phyloP scores from a whole-genome alignment of 106 monocot genomes.

The Apostasia ramifera region DNA sequence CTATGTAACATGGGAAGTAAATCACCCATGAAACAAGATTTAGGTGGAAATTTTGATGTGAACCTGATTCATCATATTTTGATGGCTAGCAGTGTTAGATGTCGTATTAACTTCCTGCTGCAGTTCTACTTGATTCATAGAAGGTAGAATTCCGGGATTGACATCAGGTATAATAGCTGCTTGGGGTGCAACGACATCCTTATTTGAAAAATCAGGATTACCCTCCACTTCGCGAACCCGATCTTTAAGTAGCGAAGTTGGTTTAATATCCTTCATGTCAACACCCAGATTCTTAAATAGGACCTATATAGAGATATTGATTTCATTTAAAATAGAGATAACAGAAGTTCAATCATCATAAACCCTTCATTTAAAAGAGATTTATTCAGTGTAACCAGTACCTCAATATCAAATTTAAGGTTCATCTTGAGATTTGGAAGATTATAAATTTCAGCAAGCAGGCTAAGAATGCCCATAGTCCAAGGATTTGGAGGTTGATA shows the following conservation, averaged over 20 bases:
- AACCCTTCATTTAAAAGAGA: neutral
- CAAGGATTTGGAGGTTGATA: slow-evolving; percentile 99
- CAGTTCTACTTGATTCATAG: slow-evolving; percentile 54
- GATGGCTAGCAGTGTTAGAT: slow-evolving; percentile 41
- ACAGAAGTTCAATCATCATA: neutral
- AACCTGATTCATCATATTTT: slow-evolving; percentile 61
- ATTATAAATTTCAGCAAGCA: slow-evolving; percentile 91
- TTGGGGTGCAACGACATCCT: slow-evolving; percentile 60
- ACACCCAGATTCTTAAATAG: slow-evolving; percentile 90
- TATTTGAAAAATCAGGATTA: slow-evolving; percentile 95
- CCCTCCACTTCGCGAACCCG: slow-evolving; percentile 80
- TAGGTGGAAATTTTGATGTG: neutral
- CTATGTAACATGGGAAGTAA: neutral
- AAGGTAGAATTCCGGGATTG: slow-evolving; percentile 33
- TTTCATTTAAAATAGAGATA: neutral
- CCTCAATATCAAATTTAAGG: slow-evolving; percentile 99
- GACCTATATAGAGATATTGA: slow-evolving; percentile 37
- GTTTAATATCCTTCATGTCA: slow-evolving; percentile 92
- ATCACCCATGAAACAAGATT: neutral
- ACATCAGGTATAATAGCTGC: slow-evolving; percentile 48
- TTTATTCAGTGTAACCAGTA: slow-evolving; percentile 10
- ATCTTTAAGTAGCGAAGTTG: slow-evolving; percentile 82
- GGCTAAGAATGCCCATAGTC: slow-evolving; percentile 97
- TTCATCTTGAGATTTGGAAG: slow-evolving; percentile 98
- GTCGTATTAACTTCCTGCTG: slow-evolving; percentile 52